These are phyloP conservation scores for Globisporangium okanoganense DNA, from an alignment of 352 stramenopile species.

Conservation along the genomic window DNA sequence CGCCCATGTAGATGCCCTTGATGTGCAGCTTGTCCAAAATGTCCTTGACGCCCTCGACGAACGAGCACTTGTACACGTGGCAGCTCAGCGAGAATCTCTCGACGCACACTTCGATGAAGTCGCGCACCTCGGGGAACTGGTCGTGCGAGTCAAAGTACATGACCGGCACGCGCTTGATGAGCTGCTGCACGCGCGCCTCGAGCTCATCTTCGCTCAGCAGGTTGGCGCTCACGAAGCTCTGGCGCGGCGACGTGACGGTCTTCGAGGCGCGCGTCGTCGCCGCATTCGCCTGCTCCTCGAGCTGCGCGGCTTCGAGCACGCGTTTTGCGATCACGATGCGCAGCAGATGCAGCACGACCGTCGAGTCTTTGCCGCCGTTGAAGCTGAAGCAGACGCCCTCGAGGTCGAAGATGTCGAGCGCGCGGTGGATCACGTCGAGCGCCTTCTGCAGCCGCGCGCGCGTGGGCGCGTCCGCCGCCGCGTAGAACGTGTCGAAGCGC, in stretches of 20 bases:
- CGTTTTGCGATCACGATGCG: conserved; percentile 79
- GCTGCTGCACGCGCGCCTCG: conserved; percentile 34
- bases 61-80: conserved; percentile 86
- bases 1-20: conserved; percentile 90
- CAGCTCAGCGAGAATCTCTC: conserved; percentile 52
- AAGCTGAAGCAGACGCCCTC: conserved; percentile 87
- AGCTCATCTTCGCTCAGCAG: conserved; percentile 49
- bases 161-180: conserved; percentile 64
- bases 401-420: conserved; percentile 77
- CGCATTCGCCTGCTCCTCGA: conserved; percentile 3
- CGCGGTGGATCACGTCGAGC: conserved; percentile 69
- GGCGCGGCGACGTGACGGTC: conserved; percentile 56
- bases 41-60: conserved; percentile 91
- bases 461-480: conserved; percentile 33
- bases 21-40: conserved; percentile 84
- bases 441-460: conserved; percentile 56
- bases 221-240: conserved; percentile 49
- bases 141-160: conserved; percentile 97
- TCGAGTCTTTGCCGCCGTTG: conserved; percentile 93
- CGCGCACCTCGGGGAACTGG: conserved; percentile 92
- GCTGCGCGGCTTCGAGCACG: conserved; percentile 39
- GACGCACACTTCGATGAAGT: conserved; percentile 82
- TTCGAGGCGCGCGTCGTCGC: conserved; percentile 19
- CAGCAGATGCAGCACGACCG: conserved; percentile 88
- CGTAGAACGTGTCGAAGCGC: conserved; percentile 68